Evolutionary conservation across 495 filamentous ascomycete genomes (phyloP), one percentile per base, ranked within the genome.

Genomic region (Neurospora sp.): DNA sequence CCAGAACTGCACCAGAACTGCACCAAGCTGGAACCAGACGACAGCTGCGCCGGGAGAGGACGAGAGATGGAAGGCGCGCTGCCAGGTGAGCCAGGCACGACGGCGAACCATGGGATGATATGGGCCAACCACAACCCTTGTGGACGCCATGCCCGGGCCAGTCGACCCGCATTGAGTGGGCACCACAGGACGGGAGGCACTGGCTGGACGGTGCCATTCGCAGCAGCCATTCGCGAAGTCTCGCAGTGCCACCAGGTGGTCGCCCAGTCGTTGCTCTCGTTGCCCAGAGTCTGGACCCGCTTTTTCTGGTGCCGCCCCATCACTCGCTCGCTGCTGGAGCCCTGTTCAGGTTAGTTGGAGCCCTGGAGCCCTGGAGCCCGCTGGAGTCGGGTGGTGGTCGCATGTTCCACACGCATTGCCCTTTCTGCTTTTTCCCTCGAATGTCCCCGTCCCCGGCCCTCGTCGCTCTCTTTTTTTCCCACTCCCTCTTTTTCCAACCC

Each of bases 401-500:
- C 74, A 75, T 71, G 69, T 75, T 70, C 75, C 74, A 53, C 48
- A 27, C 22, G 22, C 68, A 73, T 73, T 78, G 76, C 76, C 71
- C 73, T 44, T 74, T 72, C 76, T 76, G 72, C 76, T 79, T 75
- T 77, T 79, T 77, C 75, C 72, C 77, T 78, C 75, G 74, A 79
- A 73, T 73, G 73, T 72, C 69, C 75, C 78, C 73, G 70, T 76
- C 79, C 77, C 79, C 75, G 76, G 75, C 75, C 78, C 77, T 76
- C 77, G 75, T 74, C 73, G 74, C 72, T 75, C 76, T 76, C 76
- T 45, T 75, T 78, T 74, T 72, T 73, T 75, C 70, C 72, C 76
- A 74, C 74, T 74, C 76, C 74, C 78, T 75, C 74, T 80, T 75
- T 78, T 82, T 79, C 79, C 73, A 72, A 79, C 75, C 73, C 76